These are phyloP conservation scores for Andrographis paniculata DNA, from an alignment of 305 asterid genomes.

Conservation along the genomic window DNA sequence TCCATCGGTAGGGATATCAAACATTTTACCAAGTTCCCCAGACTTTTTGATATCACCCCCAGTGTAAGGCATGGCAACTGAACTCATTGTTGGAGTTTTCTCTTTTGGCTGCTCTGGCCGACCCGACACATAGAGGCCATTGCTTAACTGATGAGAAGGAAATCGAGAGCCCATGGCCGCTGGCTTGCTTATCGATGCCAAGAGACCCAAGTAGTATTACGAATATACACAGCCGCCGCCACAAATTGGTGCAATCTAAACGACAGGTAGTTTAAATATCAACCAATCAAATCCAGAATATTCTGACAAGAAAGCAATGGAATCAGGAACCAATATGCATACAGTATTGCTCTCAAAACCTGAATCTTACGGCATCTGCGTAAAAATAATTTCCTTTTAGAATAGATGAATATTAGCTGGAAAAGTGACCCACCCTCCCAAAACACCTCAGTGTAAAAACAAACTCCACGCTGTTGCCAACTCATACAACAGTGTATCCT, in stretches of 20 bases:
- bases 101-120: constrained; percentile 77
- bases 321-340: constrained; percentile 9
- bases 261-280: constrained; percentile 14
- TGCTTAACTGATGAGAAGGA: constrained; percentile 76
- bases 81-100: constrained; percentile 56
- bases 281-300: constrained; percentile 18
- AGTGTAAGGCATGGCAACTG: constrained; percentile 73
- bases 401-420: constrained; percentile 2
- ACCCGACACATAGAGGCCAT: constrained; percentile 72
- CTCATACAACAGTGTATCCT: constrained; percentile 13
- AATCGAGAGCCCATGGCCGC: constrained; percentile 61
- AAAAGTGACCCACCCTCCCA: constrained; percentile 1
- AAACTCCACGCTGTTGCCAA: constrained; percentile 5
- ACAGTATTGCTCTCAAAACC: constrained; percentile 1
- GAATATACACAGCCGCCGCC: constrained; percentile 7
- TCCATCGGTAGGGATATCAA: constrained; percentile 50
- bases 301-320: constrained; percentile 25
- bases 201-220: constrained; percentile 13
- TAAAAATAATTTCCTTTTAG: constrained; percentile 7
- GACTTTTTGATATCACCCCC: constrained; percentile 87
- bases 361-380: constrained; percentile 3
- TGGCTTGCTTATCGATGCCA: constrained; percentile 21
- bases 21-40: constrained; percentile 85
- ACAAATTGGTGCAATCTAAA: constrained; percentile 5
- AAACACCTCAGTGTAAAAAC: not conserved